Base-by-base conservation (phyloP, 2,329 filamentous ascomycete species). In the Cladosporium sphaerospermum region DNA sequence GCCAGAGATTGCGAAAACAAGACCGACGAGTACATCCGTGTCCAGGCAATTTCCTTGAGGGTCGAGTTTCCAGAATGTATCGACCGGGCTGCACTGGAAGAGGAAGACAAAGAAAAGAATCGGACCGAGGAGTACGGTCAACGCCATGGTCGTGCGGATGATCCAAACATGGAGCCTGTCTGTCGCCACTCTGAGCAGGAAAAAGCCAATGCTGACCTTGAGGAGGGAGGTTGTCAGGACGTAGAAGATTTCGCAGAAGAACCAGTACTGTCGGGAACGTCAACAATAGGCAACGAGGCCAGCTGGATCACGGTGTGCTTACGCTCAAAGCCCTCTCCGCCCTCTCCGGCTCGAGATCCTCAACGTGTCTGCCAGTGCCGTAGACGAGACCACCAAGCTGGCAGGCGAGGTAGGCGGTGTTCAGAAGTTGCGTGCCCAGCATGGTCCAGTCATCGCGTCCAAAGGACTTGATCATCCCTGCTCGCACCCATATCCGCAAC, bases 191-290 rank as follows among this genome's bases (percentile, higher is more conserved):
- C 78, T 74, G 11, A 80, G 72, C 41, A 81, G 72, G 55, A 80
- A 78, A n/a, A 78, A 66, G 4, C 72, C 75, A 48, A 81, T 76
- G 1, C 78, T 75, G 36, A 79, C 69, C 54, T 79, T 79, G 43
- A 78, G 70, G 10, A 75, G 61, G 37, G 73, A 69, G 18, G 71
- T 77, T 4, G 72, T 69, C 52, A 77, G 63, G 7, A 76, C 72
- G 61, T 81, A 82, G 56, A 75, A 73, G n/a, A 77, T 66, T 59
- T 81, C 78, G 57, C 76, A 78, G n/a, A 81, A 71, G 67, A 75
- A 81, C 77, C 77, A 81, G 58, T 67, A 72, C 71, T 73, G 47
- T 9, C 3, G 14, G 31, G 40, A 7, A 3, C 9, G 18, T 54
- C 8, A 52, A 32, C 36, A 16, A 37, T 8, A 10, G 8, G 6